These are phyloP conservation scores for Beauveria scarabaeidicola DNA, from an alignment of 2,329 filamentous ascomycete genomes.

Conservation along the genomic window DNA sequence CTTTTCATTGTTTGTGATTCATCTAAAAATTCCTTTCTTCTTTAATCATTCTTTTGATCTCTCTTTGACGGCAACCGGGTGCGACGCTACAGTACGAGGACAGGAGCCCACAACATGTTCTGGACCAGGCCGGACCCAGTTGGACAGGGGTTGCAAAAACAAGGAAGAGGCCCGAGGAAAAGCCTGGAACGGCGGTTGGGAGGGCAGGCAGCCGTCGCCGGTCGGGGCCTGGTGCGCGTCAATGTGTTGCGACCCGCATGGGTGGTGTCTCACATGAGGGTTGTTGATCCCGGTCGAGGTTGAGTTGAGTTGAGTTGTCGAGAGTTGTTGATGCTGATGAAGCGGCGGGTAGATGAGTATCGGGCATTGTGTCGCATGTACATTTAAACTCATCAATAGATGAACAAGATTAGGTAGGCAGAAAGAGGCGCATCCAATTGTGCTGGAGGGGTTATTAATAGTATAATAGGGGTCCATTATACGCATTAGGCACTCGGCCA, in stretches of 20 bases:
- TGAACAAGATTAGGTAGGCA: too few species aligned
- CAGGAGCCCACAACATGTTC: not conserved
- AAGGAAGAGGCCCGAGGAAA: not conserved
- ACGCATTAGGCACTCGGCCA: not conserved
- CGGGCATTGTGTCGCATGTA: not conserved
- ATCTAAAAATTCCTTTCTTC: not conserved
- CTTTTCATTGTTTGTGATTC: too few species aligned
- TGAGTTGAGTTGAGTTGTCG: not conserved
- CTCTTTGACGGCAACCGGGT: not conserved
- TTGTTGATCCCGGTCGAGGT: not conserved
- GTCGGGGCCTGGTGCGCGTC: too few species aligned
- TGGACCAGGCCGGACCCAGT: constrained; percentile 4
- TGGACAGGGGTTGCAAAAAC: constrained; percentile 2
- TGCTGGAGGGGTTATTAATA: too few species aligned
- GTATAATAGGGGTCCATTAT: too few species aligned
- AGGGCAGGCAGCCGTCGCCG: not conserved
- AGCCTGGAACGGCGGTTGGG: constrained; percentile 5
- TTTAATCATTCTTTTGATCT: not conserved
- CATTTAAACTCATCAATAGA: too few species aligned
- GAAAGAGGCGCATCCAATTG: too few species aligned
- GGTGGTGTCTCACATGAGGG: not conserved
- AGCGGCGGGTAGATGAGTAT: not conserved
- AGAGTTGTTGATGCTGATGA: not conserved
- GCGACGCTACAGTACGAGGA: not conserved
- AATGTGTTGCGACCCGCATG: not conserved